Evolutionary conservation across 2,329 filamentous ascomycete genomes (phyloP).

Genomic region (Albophoma yamanashiensis): DNA sequence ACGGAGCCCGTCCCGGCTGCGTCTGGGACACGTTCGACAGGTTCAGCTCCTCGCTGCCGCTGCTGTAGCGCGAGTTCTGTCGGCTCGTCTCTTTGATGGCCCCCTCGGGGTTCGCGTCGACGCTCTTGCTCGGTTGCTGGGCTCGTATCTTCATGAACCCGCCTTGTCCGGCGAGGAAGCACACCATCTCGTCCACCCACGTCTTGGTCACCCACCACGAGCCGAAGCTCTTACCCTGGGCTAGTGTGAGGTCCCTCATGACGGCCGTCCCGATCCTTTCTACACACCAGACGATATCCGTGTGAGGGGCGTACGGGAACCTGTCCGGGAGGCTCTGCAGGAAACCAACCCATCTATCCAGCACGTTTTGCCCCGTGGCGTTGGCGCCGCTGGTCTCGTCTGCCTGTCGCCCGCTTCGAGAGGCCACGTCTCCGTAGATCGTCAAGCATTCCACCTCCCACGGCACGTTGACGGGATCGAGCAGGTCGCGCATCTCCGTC

Average conservation of each 20-base stretch:
- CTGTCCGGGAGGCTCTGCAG: constrained; percentile 55
- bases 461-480: constrained; percentile 56
- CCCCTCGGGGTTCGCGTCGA: constrained; percentile 20
- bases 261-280: constrained; percentile 66
- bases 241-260: constrained; percentile 71
- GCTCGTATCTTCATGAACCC: constrained; percentile 64
- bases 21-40: constrained; percentile 33
- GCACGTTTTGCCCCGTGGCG: constrained; percentile 48
- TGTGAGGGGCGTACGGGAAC: constrained; percentile 63
- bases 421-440: constrained; percentile 46
- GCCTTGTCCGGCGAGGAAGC: constrained; percentile 81
- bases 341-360: constrained; percentile 71
- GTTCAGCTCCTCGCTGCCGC: constrained; percentile 33
- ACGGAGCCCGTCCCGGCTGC: constrained; percentile 39
- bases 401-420: constrained; percentile 31
- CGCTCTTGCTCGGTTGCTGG: constrained; percentile 17
- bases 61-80: constrained; percentile 29
- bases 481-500: constrained; percentile 56
- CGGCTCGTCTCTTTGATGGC: constrained; percentile 23
- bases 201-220: constrained; percentile 94
- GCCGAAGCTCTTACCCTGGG: constrained; percentile 71
- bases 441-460: constrained; percentile 55
- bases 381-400: constrained; percentile 12
- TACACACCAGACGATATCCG: constrained; percentile 67
- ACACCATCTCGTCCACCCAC: constrained; percentile 89